Conservation (phyloP, 345 rosid genomes). For the Cochlearia excelsa region DNA sequence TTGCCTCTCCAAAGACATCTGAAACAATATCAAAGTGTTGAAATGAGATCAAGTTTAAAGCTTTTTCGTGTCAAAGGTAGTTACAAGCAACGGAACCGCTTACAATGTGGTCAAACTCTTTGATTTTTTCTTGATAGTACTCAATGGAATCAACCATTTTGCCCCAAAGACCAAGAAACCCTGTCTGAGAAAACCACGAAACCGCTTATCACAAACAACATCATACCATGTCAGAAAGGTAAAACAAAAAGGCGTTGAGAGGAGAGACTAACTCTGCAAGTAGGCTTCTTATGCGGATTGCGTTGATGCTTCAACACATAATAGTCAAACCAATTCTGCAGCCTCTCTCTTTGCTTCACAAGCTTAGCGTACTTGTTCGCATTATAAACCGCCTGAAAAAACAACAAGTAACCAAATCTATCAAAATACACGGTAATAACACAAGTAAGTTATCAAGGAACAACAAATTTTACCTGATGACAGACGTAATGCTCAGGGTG, state of each 20-base stretch:
- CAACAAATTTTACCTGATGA: conserved; percentile 59
- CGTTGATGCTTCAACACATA: conserved; percentile 79
- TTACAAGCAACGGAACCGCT: conserved; percentile 22
- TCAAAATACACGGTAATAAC: background rate
- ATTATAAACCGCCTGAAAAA: conserved; percentile 75
- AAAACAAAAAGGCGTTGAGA: background rate
- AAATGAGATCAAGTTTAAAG: conserved; percentile 7
- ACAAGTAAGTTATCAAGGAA: too few relatives aligned
- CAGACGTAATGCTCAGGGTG: conserved; percentile 86
- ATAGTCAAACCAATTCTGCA: conserved; percentile 87
- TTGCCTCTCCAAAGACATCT: conserved; percentile 79
- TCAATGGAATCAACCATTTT: conserved; percentile 74
- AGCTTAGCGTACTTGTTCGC: conserved; percentile 73
- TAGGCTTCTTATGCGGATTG: conserved; percentile 71
- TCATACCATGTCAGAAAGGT: background rate
- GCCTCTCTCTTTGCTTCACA: conserved; percentile 68
- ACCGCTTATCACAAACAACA: conserved; percentile 17
- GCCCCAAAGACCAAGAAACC: conserved; percentile 85
- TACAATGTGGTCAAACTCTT: conserved; percentile 60
- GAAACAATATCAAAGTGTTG: conserved; percentile 11
- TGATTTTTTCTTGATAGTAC: conserved; percentile 62
- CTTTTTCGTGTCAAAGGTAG: background rate
- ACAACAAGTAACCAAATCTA: conserved; percentile 6
- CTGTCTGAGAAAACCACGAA: conserved; percentile 50
- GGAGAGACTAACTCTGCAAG: conserved; percentile 53